These are phyloP conservation scores for Aspergillus olivimuriae DNA, from an alignment of 495 filamentous ascomycete genomes.

Conservation along the genomic window DNA sequence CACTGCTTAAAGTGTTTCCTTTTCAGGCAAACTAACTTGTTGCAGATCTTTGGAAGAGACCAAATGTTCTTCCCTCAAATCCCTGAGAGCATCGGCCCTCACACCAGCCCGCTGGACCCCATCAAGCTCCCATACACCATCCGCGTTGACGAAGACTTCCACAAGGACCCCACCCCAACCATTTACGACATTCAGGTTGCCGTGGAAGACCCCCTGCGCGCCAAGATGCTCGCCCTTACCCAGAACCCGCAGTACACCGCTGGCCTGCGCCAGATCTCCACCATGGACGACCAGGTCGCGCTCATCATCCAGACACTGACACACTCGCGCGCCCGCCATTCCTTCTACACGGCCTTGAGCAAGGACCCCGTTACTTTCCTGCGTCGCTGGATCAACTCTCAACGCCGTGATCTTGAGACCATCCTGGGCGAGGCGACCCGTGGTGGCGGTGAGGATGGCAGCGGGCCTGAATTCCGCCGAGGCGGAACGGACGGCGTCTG, in stretches of 20 bases:
- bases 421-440: slow-evolving; percentile 74
- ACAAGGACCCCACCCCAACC: slow-evolving; percentile 55
- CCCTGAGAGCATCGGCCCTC: slow-evolving; percentile 61
- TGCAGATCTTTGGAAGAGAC: slow-evolving; percentile 72
- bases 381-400: slow-evolving; percentile 74
- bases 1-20: too few relatives aligned
- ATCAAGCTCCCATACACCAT: slow-evolving; percentile 88
- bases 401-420: slow-evolving; percentile 85
- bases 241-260: slow-evolving; percentile 42
- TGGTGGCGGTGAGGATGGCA: slow-evolving; percentile 58
- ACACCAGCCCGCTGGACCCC: slow-evolving; percentile 74
- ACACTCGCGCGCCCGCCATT: slow-evolving; percentile 76
- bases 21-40: slow-evolving; percentile 1
- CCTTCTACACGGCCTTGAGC: slow-evolving; percentile 69
- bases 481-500: slow-evolving; percentile 51
- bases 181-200: slow-evolving; percentile 85
- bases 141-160: slow-evolving; percentile 82
- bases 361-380: slow-evolving; percentile 80
- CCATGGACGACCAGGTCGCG: slow-evolving; percentile 77
- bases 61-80: slow-evolving; percentile 85
- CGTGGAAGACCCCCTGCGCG: slow-evolving; percentile 74
- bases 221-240: slow-evolving; percentile 56
- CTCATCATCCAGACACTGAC: slow-evolving; percentile 69
- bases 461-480: slow-evolving; percentile 51
- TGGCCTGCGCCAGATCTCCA: slow-evolving; percentile 62